These are phyloP conservation scores for Blakeslea trispora DNA, from an alignment of 371 early-diverging fungal species.

Conservation along the genomic window DNA sequence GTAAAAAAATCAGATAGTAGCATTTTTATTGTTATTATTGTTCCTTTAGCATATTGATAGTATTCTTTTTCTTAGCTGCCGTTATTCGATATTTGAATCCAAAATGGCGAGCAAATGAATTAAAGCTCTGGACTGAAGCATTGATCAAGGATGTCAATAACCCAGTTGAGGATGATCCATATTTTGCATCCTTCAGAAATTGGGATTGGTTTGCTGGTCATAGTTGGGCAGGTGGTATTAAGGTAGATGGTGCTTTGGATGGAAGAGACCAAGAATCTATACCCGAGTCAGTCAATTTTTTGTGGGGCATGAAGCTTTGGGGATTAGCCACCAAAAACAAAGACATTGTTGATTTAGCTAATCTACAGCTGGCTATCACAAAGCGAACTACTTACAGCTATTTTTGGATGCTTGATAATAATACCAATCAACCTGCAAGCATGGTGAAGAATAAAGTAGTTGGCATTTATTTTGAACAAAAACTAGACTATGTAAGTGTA, in stretches of 20 bases:
- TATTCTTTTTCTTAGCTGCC: conserved; percentile 56
- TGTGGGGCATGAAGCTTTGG: conserved; percentile 72
- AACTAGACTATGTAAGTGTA: conserved; percentile 65
- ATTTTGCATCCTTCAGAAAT: conserved; percentile 67
- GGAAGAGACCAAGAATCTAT: conserved; percentile 79
- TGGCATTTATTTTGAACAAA: conserved; percentile 75
- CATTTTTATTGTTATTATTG: background rate
- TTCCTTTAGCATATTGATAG: no score
- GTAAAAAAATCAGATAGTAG: conserved; percentile 20
- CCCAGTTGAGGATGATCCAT: conserved; percentile 49
- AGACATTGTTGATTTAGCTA: conserved; percentile 40
- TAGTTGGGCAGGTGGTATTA: conserved; percentile 80
- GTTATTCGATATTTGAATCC: conserved; percentile 67
- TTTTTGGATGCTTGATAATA: conserved; percentile 61
- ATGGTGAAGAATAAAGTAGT: conserved; percentile 66
- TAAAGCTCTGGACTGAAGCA: conserved; percentile 38
- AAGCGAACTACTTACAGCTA: conserved; percentile 66
- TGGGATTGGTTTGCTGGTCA: conserved; percentile 83
- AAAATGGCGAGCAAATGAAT: conserved; percentile 43
- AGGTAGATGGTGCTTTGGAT: conserved; percentile 61
- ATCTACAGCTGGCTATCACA: conserved; percentile 57
- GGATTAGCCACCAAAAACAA: conserved; percentile 48
- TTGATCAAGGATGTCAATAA: conserved; percentile 74
- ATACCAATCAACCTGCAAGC: conserved; percentile 46
- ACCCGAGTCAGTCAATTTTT: conserved; percentile 75